phyloP scores from a whole-genome alignment of 116 monocot genomes.

The Trichopus zeylanicus region DNA sequence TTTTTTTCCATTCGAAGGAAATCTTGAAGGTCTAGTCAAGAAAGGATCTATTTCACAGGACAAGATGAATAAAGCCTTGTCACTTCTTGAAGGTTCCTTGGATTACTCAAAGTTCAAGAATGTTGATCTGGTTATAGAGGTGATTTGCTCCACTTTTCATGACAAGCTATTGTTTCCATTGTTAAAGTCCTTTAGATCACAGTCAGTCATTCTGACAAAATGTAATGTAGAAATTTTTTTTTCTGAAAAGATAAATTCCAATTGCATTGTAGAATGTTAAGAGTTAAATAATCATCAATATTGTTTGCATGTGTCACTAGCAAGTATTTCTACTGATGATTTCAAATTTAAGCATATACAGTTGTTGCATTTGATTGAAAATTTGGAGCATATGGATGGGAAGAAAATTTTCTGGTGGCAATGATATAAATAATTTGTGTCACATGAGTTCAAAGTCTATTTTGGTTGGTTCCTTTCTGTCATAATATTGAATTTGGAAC shows the following conservation, averaged over 20 bases:
- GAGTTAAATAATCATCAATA: no score
- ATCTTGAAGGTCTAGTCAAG: slow-evolving; percentile 78
- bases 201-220: neutral
- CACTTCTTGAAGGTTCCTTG: slow-evolving; percentile 70
- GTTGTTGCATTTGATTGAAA: no score
- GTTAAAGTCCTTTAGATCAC: neutral
- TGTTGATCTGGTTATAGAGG: slow-evolving; percentile 99
- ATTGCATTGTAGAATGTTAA: no score
- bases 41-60: slow-evolving; percentile 66
- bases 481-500: no score
- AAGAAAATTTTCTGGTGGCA: no score
- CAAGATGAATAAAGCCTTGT: slow-evolving; percentile 60
- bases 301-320: no score
- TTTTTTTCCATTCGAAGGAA: slow-evolving; percentile 10
- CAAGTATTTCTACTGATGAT: no score
- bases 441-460: no score
- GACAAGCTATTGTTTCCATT: neutral
- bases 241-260: neutral
- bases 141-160: slow-evolving; percentile 4
- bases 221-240: neutral
- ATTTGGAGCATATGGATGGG: no score
- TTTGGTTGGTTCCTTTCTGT: no score
- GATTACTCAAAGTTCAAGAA: slow-evolving; percentile 83
- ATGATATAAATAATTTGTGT: no score
- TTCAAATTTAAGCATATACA: no score